phyloP scores from a whole-genome alignment of 2,329 filamentous ascomycete species.

The Botrytis squamosa region DNA sequence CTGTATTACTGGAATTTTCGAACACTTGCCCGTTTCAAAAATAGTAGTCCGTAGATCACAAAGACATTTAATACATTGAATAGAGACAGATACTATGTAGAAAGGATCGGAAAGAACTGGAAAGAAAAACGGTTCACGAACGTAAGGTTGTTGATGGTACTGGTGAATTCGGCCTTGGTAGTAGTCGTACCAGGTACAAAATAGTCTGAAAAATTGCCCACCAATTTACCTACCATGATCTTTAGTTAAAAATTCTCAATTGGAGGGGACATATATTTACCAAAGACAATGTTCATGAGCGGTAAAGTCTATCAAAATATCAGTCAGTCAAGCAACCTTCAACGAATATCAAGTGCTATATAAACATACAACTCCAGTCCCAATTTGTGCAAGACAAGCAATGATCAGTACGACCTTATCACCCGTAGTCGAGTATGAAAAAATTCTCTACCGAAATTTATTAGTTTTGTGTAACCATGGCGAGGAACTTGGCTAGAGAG shows the following conservation, averaged over 20 bases:
- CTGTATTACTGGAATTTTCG: background rate
- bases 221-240: conserved; percentile 30
- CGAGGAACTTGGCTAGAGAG: background rate
- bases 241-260: background rate
- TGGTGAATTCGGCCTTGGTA: conserved; percentile 44
- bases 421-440: conserved; percentile 31
- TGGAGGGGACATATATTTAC: conserved; percentile 37
- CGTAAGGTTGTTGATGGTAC: conserved; percentile 47
- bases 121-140: conserved; percentile 34
- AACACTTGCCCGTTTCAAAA: background rate
- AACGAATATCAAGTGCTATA: background rate
- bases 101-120: background rate
- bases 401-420: conserved; percentile 31
- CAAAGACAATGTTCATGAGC: conserved; percentile 60
- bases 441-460: conserved; percentile 30
- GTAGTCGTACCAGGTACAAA: conserved; percentile 40
- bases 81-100: background rate
- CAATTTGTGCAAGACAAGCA: conserved; percentile 31
- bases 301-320: conserved; percentile 48
- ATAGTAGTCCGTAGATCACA: background rate
- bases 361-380: conserved; percentile 32
- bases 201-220: conserved; percentile 36
- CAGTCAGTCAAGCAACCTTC: background rate
- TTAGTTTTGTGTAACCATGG: background rate
- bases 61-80: background rate